These are phyloP conservation scores for Akebia trifoliata DNA, from an alignment of 164 flowering plant species.

Conservation along the genomic window DNA sequence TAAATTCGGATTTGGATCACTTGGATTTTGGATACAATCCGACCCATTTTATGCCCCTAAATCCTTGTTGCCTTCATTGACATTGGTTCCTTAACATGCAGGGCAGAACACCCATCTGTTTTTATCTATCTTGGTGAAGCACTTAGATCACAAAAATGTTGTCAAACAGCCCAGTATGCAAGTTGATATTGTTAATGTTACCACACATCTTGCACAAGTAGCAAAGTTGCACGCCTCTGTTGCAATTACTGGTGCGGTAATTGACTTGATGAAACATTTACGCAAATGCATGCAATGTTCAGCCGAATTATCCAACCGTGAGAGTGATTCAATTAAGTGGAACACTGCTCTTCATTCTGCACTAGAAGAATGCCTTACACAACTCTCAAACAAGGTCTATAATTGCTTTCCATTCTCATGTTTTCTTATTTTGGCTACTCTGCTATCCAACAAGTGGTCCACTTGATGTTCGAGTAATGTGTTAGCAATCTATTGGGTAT, in stretches of 20 bases:
- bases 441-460: not conserved
- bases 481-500: too few relatives aligned
- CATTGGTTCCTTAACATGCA: slow-evolving; percentile 18
- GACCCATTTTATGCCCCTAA: too few relatives aligned
- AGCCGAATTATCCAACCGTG: slow-evolving; percentile 36
- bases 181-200: slow-evolving; percentile 46
- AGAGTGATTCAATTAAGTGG: slow-evolving; percentile 32
- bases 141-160: slow-evolving; percentile 81
- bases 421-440: not conserved
- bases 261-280: slow-evolving; percentile 70
- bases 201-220: slow-evolving; percentile 42
- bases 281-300: slow-evolving; percentile 69
- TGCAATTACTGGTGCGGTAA: slow-evolving; percentile 54
- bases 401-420: slow-evolving; percentile 2
- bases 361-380: slow-evolving; percentile 59
- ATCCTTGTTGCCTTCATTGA: slow-evolving; percentile 6
- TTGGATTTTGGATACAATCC: too few relatives aligned
- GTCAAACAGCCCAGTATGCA: slow-evolving; percentile 51
- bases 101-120: slow-evolving; percentile 65
- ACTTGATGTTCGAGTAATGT: too few relatives aligned
- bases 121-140: slow-evolving; percentile 73
- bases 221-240: slow-evolving; percentile 55
- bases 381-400: slow-evolving; percentile 66
- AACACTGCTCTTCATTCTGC: slow-evolving; percentile 52
- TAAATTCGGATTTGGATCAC: too few relatives aligned